Base-by-base conservation (phyloP, 768 basidiomycete genomes). In the Galerina sulciceps region DNA sequence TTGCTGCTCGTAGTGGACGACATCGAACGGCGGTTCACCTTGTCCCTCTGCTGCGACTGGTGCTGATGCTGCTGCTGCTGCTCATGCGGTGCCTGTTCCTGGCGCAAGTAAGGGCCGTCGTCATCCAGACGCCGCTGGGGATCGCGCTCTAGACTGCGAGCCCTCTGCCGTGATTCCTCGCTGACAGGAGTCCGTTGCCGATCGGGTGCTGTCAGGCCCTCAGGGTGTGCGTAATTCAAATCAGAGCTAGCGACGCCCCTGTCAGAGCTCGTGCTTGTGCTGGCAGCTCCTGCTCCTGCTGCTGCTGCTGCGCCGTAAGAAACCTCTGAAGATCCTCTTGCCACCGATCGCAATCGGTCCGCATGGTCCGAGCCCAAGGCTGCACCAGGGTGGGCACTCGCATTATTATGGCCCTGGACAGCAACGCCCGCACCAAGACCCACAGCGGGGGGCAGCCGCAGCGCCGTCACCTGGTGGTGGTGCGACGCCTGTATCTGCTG, bases 1-100 rank as follows among this genome's bases (percentile, higher is more conserved):
- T 44, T 57, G 40, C 56, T 58, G 51, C 64, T 66, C 15, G 62
- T 60, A 0, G 60, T 62, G 9, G 61, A 62, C 31, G 67, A 68
- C 26, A 65, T 57, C 26, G 67, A 68, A 14, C 55, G 62, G 13
- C 64, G 60, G 42, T 65, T 62, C 10, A 43, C 44, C 44, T 49
- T 60, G 36, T 49, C 51, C 40, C 34, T 43, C 10, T 47, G 48
- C 46, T 53, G 34, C n/a, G n/a, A n/a, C 45, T 44, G 41, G 26
- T 38, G 46, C 41, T 43, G 20, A 14, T 36, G 15, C 17, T n/a
- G n/a, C n/a, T 53, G 34, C 45, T 44, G 41, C 26, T 38, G 46
- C 41, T 43, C 14, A 14, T 36, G 15, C 17, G 34, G 31, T 8
- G n/a, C 34, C 0, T 38, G 14, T 22, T 52, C 18, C 34, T 17